phyloP scores from a whole-genome alignment of 1,284 basidiomycete genomes.

The Stygiomarasmius scandens region DNA sequence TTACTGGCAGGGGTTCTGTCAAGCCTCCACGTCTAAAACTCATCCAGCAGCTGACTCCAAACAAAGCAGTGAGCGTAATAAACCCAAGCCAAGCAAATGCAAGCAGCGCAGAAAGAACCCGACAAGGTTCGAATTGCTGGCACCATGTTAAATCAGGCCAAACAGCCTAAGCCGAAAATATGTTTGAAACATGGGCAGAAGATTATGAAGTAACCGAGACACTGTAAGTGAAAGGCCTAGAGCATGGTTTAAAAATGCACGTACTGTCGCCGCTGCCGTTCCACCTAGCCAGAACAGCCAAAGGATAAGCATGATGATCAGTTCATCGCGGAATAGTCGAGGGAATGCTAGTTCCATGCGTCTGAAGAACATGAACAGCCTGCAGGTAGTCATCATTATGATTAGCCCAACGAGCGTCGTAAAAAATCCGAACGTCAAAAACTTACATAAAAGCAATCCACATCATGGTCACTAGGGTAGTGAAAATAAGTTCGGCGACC shows the following conservation, averaged over 20 bases:
- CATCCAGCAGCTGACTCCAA: neutral
- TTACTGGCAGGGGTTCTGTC: neutral
- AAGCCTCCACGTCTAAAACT: neutral
- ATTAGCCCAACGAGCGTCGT: too few relatives aligned
- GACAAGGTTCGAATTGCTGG: conserved; percentile 7
- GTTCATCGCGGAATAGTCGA: conserved; percentile 10
- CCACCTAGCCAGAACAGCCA: conserved; percentile 19
- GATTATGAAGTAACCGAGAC: too few relatives aligned
- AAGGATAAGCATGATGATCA: conserved; percentile 11
- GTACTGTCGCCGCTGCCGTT: conserved; percentile 12
- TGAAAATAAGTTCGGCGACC: conserved; percentile 12
- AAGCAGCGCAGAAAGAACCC: conserved; percentile 3
- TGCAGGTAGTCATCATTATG: too few relatives aligned
- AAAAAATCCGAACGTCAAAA: too few relatives aligned
- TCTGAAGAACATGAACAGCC: conserved; percentile 12
- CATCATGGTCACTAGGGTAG: conserved; percentile 9
- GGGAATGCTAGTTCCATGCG: neutral
- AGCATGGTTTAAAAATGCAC: neutral
- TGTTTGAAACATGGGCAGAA: too few relatives aligned
- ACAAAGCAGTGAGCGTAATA: conserved; percentile 2
- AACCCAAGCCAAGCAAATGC: conserved; percentile 13
- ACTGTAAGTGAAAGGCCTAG: too few relatives aligned
- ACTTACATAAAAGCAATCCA: conserved; percentile 14
- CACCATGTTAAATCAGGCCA: neutral
- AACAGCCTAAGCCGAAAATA: neutral